Evolutionary conservation across 306 rosid species (phyloP).

Genomic region (Pterocarpus macrocarpus): DNA sequence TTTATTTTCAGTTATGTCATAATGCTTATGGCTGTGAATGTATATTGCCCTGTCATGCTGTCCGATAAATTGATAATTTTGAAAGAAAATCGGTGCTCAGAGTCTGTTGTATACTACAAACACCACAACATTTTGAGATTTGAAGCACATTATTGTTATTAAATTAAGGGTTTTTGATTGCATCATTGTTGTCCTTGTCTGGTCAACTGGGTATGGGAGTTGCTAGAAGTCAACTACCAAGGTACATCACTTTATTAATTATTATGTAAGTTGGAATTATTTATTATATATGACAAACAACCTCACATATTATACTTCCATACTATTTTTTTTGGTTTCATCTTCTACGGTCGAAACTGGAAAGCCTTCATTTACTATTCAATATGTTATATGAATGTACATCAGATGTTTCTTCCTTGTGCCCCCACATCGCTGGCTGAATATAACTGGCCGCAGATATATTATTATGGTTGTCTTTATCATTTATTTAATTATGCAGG

Average conservation of each 20-base stretch:
- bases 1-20: constrained; percentile 6
- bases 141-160: constrained; percentile 26
- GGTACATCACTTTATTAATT: constrained; percentile 33
- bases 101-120: background rate
- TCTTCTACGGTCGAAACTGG: constrained; percentile 13
- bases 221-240: constrained; percentile 54
- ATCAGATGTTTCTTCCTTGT: constrained; percentile 24
- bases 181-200: constrained; percentile 44
- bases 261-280: constrained; percentile 36
- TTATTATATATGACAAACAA: constrained; percentile 30
- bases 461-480: constrained; percentile 11
- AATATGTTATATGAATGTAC: background rate
- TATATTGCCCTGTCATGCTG: constrained; percentile 8
- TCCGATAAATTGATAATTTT: background rate
- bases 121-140: constrained; percentile 3
- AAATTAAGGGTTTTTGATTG: constrained; percentile 34
- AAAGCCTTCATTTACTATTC: constrained; percentile 10
- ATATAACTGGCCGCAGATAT: background rate
- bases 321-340: background rate
- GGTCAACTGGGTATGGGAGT: constrained; percentile 54
- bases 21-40: constrained; percentile 20
- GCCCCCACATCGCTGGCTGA: constrained; percentile 28
- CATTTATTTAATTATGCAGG: background rate
- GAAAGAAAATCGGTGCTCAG: constrained; percentile 16
- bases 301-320: background rate